Conservation (phyloP, 2,329 filamentous ascomycete species). For the Curvularia sp. region DNA sequence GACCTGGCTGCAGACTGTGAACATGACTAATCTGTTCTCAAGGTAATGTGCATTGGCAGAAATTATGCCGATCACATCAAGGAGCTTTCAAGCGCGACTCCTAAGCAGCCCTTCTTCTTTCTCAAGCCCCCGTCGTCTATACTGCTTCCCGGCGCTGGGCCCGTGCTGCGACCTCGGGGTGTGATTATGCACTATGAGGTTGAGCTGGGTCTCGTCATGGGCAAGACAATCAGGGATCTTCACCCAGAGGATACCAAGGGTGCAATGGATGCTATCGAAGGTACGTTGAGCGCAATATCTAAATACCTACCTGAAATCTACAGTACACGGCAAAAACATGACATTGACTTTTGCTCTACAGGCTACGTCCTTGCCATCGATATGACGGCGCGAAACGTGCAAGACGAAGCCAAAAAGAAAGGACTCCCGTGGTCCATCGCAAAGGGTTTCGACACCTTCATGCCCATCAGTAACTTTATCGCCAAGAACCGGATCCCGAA, state of each 20-base stretch:
- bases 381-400: slow-evolving; percentile 94
- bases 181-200: slow-evolving; percentile 93
- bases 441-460: slow-evolving; percentile 98
- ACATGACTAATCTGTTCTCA: slow-evolving; percentile 1
- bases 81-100: slow-evolving; percentile 85
- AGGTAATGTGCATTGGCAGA: slow-evolving; percentile 91
- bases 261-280: slow-evolving; percentile 82
- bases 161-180: slow-evolving; percentile 81
- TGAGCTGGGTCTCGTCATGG: slow-evolving; percentile 88
- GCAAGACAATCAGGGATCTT: slow-evolving; percentile 79
- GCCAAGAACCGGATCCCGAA: slow-evolving; percentile 80
- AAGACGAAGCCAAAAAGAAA: slow-evolving; percentile 97
- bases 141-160: slow-evolving; percentile 77
- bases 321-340: neutral
- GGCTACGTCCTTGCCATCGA: slow-evolving; percentile 92
- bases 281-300: slow-evolving; percentile 55
- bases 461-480: slow-evolving; percentile 84
- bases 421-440: slow-evolving; percentile 94
- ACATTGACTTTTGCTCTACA: slow-evolving; percentile 43
- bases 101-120: slow-evolving; percentile 99
- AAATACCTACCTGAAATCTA: neutral
- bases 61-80: slow-evolving; percentile 98
- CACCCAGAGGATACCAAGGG: slow-evolving; percentile 74
- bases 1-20: neutral
- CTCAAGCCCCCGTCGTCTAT: slow-evolving; percentile 91